phyloP scores from a whole-genome alignment of 257 asterid genomes.

The Salvia miltiorrhiza region DNA sequence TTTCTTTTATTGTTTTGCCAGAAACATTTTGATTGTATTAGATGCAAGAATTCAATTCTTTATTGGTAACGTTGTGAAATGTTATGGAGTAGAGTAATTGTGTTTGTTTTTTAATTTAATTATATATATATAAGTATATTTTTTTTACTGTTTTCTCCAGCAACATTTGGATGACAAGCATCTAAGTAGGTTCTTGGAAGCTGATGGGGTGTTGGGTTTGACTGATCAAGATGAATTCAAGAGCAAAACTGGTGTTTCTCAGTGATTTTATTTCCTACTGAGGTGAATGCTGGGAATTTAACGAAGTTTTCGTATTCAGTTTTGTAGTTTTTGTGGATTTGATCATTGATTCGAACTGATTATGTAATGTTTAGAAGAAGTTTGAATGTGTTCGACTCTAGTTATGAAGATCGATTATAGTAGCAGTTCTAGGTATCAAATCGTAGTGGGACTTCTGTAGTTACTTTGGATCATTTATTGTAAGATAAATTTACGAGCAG shows the following conservation, averaged over 20 bases:
- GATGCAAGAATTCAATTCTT: no score
- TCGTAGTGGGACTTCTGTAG: not conserved
- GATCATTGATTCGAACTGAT: not conserved
- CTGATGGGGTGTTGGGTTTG: conserved; percentile 51
- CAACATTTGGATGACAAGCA: conserved; percentile 90
- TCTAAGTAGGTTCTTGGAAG: conserved; percentile 76
- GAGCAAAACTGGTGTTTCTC: conserved; percentile 31
- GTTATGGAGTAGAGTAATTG: not conserved
- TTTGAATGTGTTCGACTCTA: no score
- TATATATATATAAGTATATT: not conserved
- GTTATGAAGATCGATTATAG: not conserved
- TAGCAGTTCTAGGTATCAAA: conserved; percentile 3
- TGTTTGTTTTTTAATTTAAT: not conserved
- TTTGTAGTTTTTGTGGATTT: not conserved
- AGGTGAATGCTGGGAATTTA: conserved; percentile 20
- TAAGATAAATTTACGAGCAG: no score
- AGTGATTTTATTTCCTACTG: conserved; percentile 14
- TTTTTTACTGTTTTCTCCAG: conserved; percentile 44
- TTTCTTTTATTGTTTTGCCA: no score
- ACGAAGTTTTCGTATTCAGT: not conserved
- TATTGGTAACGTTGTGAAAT: not conserved
- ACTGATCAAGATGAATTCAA: conserved; percentile 36
- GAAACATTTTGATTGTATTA: no score
- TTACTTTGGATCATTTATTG: not conserved
- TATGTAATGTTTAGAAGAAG: conserved; percentile 16